Evolutionary conservation across 371 early-diverging fungal species (phyloP).

Genomic region (Mortierella polycephala): DNA sequence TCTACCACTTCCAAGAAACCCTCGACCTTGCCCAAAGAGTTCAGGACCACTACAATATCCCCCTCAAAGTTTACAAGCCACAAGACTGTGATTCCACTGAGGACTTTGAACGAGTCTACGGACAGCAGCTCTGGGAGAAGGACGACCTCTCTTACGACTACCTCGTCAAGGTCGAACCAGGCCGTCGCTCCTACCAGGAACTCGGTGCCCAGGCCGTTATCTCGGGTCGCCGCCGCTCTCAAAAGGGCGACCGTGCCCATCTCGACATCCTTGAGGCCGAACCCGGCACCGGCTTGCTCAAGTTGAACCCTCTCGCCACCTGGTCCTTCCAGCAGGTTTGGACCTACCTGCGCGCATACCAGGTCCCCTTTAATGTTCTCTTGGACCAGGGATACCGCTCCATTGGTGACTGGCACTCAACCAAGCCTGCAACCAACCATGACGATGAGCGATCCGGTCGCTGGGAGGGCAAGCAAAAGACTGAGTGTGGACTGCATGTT

Average conservation of each 20-base stretch:
- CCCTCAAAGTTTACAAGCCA: constrained; percentile 83
- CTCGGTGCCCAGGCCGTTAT: constrained; percentile 81
- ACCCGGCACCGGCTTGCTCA: constrained; percentile 78
- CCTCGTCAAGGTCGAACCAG: constrained; percentile 93
- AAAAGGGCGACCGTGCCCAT: constrained; percentile 83
- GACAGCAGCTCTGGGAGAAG: constrained; percentile 82
- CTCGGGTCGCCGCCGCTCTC: constrained; percentile 91
- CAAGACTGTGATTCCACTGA: constrained; percentile 62
- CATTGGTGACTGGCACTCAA: constrained; percentile 95
- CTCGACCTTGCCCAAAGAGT: constrained; percentile 77
- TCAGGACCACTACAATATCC: constrained; percentile 74
- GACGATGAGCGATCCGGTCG: constrained; percentile 91
- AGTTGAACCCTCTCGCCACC: constrained; percentile 87
- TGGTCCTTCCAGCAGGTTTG: constrained; percentile 93
- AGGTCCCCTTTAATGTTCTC: constrained; percentile 91
- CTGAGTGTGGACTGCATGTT: constrained; percentile 95
- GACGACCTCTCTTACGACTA: constrained; percentile 90
- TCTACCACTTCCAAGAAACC: constrained; percentile 94
- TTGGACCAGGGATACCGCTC: constrained; percentile 92
- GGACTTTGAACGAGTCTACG: constrained; percentile 81
- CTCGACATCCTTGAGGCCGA: constrained; percentile 89
- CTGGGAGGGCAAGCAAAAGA: constrained; percentile 89
- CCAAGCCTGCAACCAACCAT: constrained; percentile 72
- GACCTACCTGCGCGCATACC: constrained; percentile 84
- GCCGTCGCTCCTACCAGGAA: constrained; percentile 85